These are phyloP conservation scores for Kwoniella dejecticola DNA, from an alignment of 768 basidiomycete genomes.

Conservation along the genomic window DNA sequence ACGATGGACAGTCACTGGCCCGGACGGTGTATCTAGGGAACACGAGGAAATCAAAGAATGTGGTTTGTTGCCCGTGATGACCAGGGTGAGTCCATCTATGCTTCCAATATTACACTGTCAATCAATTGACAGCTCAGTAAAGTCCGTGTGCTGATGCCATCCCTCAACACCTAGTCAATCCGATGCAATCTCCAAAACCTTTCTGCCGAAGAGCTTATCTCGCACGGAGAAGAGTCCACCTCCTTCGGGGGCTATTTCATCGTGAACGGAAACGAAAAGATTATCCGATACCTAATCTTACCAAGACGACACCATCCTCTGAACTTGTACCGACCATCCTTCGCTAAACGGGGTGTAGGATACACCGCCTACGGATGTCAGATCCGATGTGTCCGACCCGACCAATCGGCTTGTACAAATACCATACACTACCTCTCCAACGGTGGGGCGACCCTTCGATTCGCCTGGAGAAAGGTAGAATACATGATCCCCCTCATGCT, in stretches of 20 bases:
- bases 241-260: constrained; percentile 99
- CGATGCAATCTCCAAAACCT: constrained; percentile 87
- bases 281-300: constrained; percentile 93
- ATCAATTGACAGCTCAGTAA: too few species aligned
- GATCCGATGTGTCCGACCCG: constrained; percentile 89
- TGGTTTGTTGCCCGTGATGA: constrained; percentile 93
- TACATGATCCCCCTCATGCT: constrained; percentile 91
- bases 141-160: too few species aligned
- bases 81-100: constrained; percentile 72
- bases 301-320: constrained; percentile 95
- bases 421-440: constrained; percentile 96
- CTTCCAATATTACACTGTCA: too few species aligned
- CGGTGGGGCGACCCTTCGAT: constrained; percentile 93
- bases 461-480: constrained; percentile 96
- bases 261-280: constrained; percentile 97
- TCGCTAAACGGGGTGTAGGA: constrained; percentile 86
- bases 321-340: constrained; percentile 85
- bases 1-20: constrained; percentile 70
- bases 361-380: constrained; percentile 94
- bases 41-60: constrained; percentile 77
- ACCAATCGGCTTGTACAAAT: constrained; percentile 92
- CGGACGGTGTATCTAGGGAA: constrained; percentile 63
- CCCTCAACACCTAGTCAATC: constrained; percentile 82
- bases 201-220: constrained; percentile 81
- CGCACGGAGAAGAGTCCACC: constrained; percentile 91